Evolutionary conservation across 768 basidiomycete genomes (phyloP).

Genomic region (Amanita rubescens): DNA sequence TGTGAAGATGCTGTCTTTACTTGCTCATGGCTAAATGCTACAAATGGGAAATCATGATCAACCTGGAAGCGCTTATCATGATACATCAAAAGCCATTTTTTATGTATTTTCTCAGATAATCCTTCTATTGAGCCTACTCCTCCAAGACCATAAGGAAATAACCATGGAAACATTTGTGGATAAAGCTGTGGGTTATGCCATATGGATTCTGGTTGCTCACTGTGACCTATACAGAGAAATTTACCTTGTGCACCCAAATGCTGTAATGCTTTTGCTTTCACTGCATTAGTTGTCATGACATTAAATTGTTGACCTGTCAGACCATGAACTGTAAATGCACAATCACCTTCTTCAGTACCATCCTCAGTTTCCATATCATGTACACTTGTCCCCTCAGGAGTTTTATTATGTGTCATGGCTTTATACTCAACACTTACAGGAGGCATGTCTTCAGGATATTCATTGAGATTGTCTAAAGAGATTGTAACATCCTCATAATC

Average conservation of each 20-base stretch:
- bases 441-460: slow-evolving; percentile 8
- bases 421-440: slow-evolving; percentile 12
- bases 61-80: slow-evolving; percentile 32
- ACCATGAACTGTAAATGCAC: slow-evolving; percentile 4
- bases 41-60: slow-evolving; percentile 28
- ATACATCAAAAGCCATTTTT: slow-evolving; percentile 24
- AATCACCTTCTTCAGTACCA: slow-evolving; percentile 16
- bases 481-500: slow-evolving; percentile 20
- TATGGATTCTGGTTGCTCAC: slow-evolving; percentile 14
- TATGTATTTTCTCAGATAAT: slow-evolving; percentile 16
- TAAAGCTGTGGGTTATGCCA: slow-evolving; percentile 8
- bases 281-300: slow-evolving; percentile 1
- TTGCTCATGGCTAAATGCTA: slow-evolving; percentile 34
- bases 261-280: slow-evolving; percentile 17
- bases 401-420: slow-evolving; percentile 5
- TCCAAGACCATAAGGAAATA: no score
- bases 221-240: slow-evolving; percentile 22
- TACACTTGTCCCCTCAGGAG: slow-evolving; percentile 4
- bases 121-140: no score
- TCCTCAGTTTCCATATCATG: slow-evolving; percentile 15
- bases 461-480: slow-evolving; percentile 11
- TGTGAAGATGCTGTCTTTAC: slow-evolving; percentile 20
- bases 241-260: slow-evolving; percentile 18
- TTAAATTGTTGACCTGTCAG: slow-evolving; percentile 15
- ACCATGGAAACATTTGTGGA: not conserved